phyloP scores from a whole-genome alignment of 1,284 basidiomycete species.

The Mycena citricolor region DNA sequence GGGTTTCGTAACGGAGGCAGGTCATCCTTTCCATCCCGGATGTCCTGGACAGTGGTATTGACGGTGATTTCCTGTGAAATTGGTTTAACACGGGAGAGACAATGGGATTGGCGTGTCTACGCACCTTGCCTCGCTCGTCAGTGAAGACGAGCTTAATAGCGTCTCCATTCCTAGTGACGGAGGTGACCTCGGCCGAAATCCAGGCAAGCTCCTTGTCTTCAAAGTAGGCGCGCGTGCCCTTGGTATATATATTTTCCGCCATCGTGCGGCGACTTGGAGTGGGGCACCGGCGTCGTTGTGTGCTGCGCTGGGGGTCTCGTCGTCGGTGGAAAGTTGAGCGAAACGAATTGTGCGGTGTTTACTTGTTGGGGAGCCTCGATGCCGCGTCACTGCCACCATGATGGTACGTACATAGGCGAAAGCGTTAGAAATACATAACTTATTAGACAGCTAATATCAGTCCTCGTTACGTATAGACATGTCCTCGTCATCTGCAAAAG shows the following conservation, averaged over 20 bases:
- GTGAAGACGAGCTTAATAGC: slow-evolving; percentile 76
- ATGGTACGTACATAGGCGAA: no score
- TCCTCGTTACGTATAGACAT: no score
- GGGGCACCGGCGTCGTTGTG: no score
- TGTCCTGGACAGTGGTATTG: slow-evolving; percentile 76
- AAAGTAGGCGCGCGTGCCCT: slow-evolving; percentile 85
- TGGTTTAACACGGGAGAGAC: slow-evolving; percentile 16
- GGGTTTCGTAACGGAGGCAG: slow-evolving; percentile 96
- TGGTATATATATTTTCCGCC: slow-evolving; percentile 86
- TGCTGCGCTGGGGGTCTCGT: no score
- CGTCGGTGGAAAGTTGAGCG: no score
- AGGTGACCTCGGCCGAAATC: slow-evolving; percentile 84
- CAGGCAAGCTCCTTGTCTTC: slow-evolving; percentile 91
- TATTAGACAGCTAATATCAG: no score
- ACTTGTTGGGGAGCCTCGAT: no score
- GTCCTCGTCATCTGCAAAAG: slow-evolving; percentile 4
- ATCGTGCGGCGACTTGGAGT: no score
- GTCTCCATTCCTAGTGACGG: slow-evolving; percentile 64
- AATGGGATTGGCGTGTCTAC: slow-evolving; percentile 21
- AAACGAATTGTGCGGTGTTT: no score
- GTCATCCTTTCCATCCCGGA: slow-evolving; percentile 69
- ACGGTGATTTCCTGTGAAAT: slow-evolving; percentile 66
- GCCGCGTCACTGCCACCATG: no score
- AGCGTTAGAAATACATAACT: no score
- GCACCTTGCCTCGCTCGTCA: slow-evolving; percentile 86